Base-by-base conservation (phyloP, 2,329 filamentous ascomycete genomes). In the Claviceps pazoutovae region DNA sequence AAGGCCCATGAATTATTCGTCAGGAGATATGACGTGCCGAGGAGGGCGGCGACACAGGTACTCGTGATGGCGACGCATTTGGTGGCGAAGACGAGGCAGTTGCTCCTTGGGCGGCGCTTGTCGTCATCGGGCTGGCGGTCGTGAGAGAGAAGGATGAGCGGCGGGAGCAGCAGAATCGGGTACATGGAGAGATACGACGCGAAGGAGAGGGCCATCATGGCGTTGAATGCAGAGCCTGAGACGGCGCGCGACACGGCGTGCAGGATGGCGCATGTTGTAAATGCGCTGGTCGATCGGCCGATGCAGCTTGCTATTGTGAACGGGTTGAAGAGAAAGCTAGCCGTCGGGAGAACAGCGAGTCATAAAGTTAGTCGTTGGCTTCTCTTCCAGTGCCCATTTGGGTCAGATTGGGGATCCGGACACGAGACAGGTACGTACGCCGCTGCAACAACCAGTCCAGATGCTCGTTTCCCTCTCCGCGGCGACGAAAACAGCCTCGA, bases 131-230 rank as follows among this genome's bases (percentile, higher is more conserved):
- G 54, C 54, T 74, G 75, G 23, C 78, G 76, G 65, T 95, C 88
- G 61, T 87, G 91, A 63, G 85, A 84, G 46, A 97, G 78, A 7
- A 96, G 73, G 6, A 87, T 70, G 3, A 96, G 73, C 0, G 93
- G 89, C 38, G 88, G 86, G 30, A 95, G 82, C 1, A 98, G 79
- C 2, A 98, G 79, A 7, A 88, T 73, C 1, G 93, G 93, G 62
- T 96, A 96, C 70, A 98, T 83, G 17, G 90, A 93, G 14, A 96
- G 75, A 68, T 97, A 97, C 14, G 88, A 82, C 17, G 91, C 90
- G 61, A 95, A 83, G 37, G 89, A 84, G 46, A 97, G 71, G 46
- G 90, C 85, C 34, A 97, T 78, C 72, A 95, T 85, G 51, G 89
- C 82, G 55, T 84, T 86, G 58, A 88, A 71, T 30, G 78, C 79